These are phyloP conservation scores for Beauveria sp. DNA, from an alignment of 2,329 filamentous ascomycete genomes.

Conservation along the genomic window DNA sequence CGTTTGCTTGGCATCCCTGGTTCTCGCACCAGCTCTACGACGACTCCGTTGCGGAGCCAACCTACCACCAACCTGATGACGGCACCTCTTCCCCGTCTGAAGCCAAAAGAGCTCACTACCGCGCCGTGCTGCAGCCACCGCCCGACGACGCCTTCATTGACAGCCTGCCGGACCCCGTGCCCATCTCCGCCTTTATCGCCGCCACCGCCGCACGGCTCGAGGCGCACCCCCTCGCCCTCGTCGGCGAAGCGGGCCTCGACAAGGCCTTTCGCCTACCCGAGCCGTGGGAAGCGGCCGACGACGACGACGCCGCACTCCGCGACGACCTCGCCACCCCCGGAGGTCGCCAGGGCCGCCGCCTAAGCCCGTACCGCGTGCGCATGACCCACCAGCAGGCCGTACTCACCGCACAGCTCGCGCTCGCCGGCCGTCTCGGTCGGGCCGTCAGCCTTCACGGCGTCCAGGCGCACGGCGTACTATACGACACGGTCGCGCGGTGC, in stretches of 20 bases:
- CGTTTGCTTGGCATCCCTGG: constrained; percentile 88
- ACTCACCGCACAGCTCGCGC: constrained; percentile 58
- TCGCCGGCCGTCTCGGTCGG: constrained; percentile 60
- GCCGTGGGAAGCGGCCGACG: constrained; percentile 37
- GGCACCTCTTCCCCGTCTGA: constrained; percentile 15
- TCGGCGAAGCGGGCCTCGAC: constrained; percentile 74
- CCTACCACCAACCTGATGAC: constrained; percentile 23
- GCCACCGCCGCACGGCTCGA: constrained; percentile 49
- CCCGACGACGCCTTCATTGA: constrained; percentile 37
- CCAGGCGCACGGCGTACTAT: constrained; percentile 65
- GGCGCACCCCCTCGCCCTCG: constrained; percentile 53
- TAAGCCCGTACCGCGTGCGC: constrained; percentile 61
- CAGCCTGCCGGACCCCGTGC: constrained; percentile 50
- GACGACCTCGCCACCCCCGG: constrained; percentile 57
- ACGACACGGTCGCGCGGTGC: constrained; percentile 53
- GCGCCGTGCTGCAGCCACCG: constrained; percentile 53
- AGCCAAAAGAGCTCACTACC: constrained; percentile 54
- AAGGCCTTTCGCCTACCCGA: constrained; percentile 67
- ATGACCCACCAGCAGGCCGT: constrained; percentile 62
- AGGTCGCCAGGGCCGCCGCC: constrained; percentile 58
- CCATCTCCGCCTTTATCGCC: constrained; percentile 50
- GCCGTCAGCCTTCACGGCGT: constrained; percentile 67
- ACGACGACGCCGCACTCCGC: constrained; percentile 21
- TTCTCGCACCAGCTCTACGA: constrained; percentile 72
- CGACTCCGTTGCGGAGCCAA: constrained; percentile 36